phyloP scores from a whole-genome alignment of 176 grass and related monocot species.

The Musa beccarii region DNA sequence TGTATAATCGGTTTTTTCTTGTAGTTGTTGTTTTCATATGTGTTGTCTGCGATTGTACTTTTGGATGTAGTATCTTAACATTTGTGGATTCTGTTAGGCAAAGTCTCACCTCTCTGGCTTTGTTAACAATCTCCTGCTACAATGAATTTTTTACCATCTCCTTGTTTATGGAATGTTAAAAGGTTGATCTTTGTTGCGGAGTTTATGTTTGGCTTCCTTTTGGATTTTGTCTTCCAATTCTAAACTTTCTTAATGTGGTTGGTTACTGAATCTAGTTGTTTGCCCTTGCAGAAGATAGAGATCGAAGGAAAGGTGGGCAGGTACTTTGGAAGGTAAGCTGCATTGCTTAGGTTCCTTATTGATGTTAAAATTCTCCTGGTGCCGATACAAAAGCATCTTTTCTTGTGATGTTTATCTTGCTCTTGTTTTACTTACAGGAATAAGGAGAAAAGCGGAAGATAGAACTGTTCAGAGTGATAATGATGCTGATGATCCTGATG shows the following conservation, averaged over 20 bases:
- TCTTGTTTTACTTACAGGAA: slow-evolving; percentile 30
- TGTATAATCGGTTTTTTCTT: background rate
- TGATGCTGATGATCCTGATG: slow-evolving; percentile 86
- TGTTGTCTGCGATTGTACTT: background rate
- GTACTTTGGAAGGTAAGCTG: slow-evolving; percentile 66
- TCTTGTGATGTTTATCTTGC: background rate
- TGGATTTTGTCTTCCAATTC: background rate
- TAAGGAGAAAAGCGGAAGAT: slow-evolving; percentile 70
- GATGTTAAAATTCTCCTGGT: background rate
- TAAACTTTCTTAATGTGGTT: too few relatives aligned
- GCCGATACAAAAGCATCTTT: background rate
- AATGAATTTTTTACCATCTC: background rate
- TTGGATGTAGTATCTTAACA: background rate
- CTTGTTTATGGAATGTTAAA: background rate
- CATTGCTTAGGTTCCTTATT: slow-evolving; percentile 1
- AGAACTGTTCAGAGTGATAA: slow-evolving; percentile 82
- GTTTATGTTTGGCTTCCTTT: background rate
- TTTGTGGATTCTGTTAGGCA: background rate
- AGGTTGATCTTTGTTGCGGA: too few relatives aligned
- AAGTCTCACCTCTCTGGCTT: background rate
- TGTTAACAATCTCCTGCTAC: background rate
- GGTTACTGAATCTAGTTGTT: background rate
- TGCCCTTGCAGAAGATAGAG: slow-evolving; percentile 60
- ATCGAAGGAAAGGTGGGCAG: slow-evolving; percentile 56
- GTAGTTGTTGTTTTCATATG: background rate